Conservation (phyloP, 768 basidiomycete species). For the Lactifluus subvellereus region DNA sequence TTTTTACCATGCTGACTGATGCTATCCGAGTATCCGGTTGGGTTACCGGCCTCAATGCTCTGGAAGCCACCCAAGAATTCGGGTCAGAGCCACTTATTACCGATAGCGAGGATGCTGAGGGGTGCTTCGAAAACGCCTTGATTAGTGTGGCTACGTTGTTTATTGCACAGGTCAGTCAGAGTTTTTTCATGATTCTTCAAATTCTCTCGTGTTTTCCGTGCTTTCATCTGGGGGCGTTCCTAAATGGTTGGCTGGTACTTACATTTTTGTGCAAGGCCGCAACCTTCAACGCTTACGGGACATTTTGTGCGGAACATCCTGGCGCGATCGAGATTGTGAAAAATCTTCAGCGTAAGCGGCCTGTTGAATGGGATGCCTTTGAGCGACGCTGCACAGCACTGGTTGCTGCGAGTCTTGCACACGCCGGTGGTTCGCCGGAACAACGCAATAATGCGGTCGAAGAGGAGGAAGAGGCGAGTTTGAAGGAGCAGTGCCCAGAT, state of each 20-base stretch:
- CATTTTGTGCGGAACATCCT: constrained; percentile 82
- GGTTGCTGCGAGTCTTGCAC: constrained; percentile 33
- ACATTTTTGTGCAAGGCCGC: constrained; percentile 46
- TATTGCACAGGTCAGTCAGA: constrained; percentile 14
- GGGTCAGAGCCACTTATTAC: background rate
- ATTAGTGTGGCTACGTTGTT: constrained; percentile 12
- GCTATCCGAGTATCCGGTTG: constrained; percentile 51
- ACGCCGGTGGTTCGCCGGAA: background rate
- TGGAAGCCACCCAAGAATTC: constrained; percentile 3
- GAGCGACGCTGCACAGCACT: constrained; percentile 69
- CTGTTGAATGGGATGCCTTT: constrained; percentile 75
- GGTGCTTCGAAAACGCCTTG: constrained; percentile 13
- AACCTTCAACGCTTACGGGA: constrained; percentile 71
- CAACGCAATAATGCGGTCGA: background rate
- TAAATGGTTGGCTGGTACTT: constrained; percentile 6
- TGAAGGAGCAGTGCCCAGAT: background rate
- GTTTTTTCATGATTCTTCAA: background rate
- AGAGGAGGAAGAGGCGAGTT: background rate
- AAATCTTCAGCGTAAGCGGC: constrained; percentile 54
- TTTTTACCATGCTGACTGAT: constrained; percentile 49
- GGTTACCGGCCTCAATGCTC: constrained; percentile 22
- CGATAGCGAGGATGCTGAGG: constrained; percentile 10
- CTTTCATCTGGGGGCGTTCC: background rate
- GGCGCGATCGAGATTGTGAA: constrained; percentile 75
- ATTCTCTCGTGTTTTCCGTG: background rate